Evolutionary conservation across 495 filamentous ascomycete species (phyloP), one percentile per base, ranked within the genome.

Genomic region (Friedmanniomyces simplex): DNA sequence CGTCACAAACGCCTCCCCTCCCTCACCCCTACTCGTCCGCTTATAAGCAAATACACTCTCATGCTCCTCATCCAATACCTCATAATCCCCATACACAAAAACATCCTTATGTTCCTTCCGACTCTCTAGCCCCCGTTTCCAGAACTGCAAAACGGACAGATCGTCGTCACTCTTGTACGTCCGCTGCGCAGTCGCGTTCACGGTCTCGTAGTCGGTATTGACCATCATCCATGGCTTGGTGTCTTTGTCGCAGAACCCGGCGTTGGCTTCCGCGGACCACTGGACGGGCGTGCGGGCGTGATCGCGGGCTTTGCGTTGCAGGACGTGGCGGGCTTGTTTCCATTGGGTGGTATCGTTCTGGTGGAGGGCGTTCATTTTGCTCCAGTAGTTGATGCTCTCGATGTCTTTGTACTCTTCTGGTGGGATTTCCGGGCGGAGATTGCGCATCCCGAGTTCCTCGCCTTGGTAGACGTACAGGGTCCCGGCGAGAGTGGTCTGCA

Each of bases 391-490:
- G 41, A 72, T 60, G 24, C 66, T 69, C 53, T 80, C 76, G 21
- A 79, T 67, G 30, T 81, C 78, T 53, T 76, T 77, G 66, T 79
- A 80, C 45, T 81, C 78, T 24, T 63, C 63, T 4, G 70, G 66
- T 0, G 59, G 55, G 74, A 77, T 77, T 2, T 63, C 62, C 6
- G 52, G 50, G 0, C 77, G 78, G 11, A 76, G 64, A 52, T 82
- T 80, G n/a, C 72, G 64, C 74, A 80, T 79, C 13, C 79, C 79
- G 26, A 82, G 68, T 61, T 82, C 79, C 57, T 82, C 72, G 28
- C 79, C 79, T 58, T 82, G 79, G 61, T 82, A 82, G 21, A 82
- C 68, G 52, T 70, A 82, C 18, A 79, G 55, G 7, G 79, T 82
- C 0, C 79, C 79, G 0, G 67, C 69, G 1, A 79, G 67, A 6